Evolutionary conservation across 192 early-diverging fungal genomes (phyloP).

Genomic region (Coemansia erecta): DNA sequence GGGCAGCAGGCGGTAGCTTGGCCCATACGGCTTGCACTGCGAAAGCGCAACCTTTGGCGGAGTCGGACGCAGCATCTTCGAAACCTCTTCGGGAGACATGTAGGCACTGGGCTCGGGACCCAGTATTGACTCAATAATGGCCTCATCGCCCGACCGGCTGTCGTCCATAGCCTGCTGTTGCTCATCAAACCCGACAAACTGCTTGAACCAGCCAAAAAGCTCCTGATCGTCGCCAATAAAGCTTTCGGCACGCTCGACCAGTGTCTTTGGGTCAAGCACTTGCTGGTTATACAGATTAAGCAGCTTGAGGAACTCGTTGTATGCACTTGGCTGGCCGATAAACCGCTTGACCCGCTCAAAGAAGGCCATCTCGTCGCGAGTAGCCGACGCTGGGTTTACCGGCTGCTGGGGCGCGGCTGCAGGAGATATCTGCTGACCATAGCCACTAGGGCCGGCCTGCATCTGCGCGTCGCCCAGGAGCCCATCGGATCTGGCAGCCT

Average conservation of each 20-base stretch:
- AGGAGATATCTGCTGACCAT: slow-evolving; percentile 12
- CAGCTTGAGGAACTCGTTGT: slow-evolving; percentile 95
- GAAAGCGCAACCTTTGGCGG: slow-evolving; percentile 30
- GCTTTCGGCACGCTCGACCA: slow-evolving; percentile 82
- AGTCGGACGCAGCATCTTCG: slow-evolving; percentile 45
- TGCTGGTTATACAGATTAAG: slow-evolving; percentile 94
- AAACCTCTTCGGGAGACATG: slow-evolving; percentile 42
- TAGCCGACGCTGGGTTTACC: slow-evolving; percentile 39
- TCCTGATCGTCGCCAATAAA: slow-evolving; percentile 83
- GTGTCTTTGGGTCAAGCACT: slow-evolving; percentile 77
- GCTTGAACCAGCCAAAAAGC: slow-evolving; percentile 94
- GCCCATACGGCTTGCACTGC: slow-evolving; percentile 42
- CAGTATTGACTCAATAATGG: slow-evolving; percentile 34
- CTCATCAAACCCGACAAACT: slow-evolving; percentile 56
- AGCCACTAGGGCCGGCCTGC: slow-evolving; percentile 5
- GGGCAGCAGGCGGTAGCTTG: slow-evolving; percentile 55
- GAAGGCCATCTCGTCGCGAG: slow-evolving; percentile 85
- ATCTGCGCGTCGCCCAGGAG: neutral
- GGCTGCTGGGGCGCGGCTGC: slow-evolving; percentile 16
- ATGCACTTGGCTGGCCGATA: slow-evolving; percentile 83
- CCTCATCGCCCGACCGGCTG: slow-evolving; percentile 44
- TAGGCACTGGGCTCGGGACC: slow-evolving; percentile 40
- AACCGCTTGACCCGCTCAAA: slow-evolving; percentile 89
- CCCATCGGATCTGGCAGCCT: slow-evolving; percentile 25
- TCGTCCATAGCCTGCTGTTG: slow-evolving; percentile 44